Evolutionary conservation across 2,329 filamentous ascomycete genomes (phyloP).

Genomic region (Rutstroemia sp.): DNA sequence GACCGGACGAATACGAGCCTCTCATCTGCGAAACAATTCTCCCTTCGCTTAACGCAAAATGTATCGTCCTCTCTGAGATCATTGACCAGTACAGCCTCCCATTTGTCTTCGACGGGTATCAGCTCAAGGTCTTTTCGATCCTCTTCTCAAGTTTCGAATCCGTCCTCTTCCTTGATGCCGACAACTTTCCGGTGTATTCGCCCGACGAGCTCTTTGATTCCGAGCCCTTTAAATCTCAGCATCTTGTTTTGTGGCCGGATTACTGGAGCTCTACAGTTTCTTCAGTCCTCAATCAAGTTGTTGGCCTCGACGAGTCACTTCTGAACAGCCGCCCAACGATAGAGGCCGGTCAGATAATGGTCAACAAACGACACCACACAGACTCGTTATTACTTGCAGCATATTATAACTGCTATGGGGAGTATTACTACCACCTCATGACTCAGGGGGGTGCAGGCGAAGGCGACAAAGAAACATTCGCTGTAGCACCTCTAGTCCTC

Average conservation of each 20-base stretch:
- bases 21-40: conserved; percentile 33
- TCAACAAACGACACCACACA: conserved; percentile 36
- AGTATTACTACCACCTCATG: conserved; percentile 14
- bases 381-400: conserved; percentile 37
- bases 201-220: conserved; percentile 35
- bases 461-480: conserved; percentile 45
- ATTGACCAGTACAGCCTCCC: background rate
- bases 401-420: conserved; percentile 42
- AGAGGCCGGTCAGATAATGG: conserved; percentile 34
- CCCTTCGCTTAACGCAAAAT: conserved; percentile 33
- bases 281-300: conserved; percentile 10
- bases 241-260: conserved; percentile 41
- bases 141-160: conserved; percentile 43
- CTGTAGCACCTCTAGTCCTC: conserved; percentile 36
- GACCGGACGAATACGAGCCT: conserved; percentile 31
- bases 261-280: conserved; percentile 37
- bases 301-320: background rate
- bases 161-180: conserved; percentile 42
- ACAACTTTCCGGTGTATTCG: conserved; percentile 36
- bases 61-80: conserved; percentile 26
- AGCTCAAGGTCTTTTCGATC: conserved; percentile 37
- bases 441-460: conserved; percentile 39
- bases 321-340: conserved; percentile 28
- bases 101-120: conserved; percentile 28
- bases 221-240: conserved; percentile 34